phyloP scores from a whole-genome alignment of 768 basidiomycete species.

The Cytidiella melzeri region DNA sequence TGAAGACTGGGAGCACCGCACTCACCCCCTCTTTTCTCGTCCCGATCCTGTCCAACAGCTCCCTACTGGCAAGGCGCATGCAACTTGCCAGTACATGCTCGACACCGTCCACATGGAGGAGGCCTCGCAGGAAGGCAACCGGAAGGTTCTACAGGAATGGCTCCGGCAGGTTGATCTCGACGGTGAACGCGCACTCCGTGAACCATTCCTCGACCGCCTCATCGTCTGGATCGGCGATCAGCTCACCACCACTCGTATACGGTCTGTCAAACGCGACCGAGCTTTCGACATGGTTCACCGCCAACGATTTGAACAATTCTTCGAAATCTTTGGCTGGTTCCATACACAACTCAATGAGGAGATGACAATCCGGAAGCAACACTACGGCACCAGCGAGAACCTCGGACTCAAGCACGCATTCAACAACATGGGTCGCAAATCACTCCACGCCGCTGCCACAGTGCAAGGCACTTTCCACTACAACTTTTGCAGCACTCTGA shows the following conservation, averaged over 20 bases:
- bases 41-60: too few species aligned
- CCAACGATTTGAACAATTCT: conserved; percentile 32
- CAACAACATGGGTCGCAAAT: conserved; percentile 16
- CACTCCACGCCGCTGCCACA: conserved; percentile 18
- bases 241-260: conserved; percentile 33
- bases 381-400: conserved; percentile 25
- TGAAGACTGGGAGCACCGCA: too few species aligned
- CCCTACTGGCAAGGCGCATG: too few species aligned
- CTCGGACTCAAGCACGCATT: too few species aligned
- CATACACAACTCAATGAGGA: conserved; percentile 34
- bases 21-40: too few species aligned
- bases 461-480: conserved; percentile 17
- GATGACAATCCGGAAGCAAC: conserved; percentile 36
- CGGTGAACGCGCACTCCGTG: too few species aligned
- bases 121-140: too few species aligned
- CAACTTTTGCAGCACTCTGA: conserved; percentile 29
- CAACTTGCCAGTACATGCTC: too few species aligned
- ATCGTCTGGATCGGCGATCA: conserved; percentile 33
- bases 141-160: too few species aligned
- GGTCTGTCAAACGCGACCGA: conserved; percentile 29
- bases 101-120: too few species aligned
- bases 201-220: conserved; percentile 18
- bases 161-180: too few species aligned
- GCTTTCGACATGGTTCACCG: conserved; percentile 33
- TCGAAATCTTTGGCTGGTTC: too few species aligned